Evolutionary conservation across 257 asterid species (phyloP).

Genomic region (Cynanchum wilfordii): DNA sequence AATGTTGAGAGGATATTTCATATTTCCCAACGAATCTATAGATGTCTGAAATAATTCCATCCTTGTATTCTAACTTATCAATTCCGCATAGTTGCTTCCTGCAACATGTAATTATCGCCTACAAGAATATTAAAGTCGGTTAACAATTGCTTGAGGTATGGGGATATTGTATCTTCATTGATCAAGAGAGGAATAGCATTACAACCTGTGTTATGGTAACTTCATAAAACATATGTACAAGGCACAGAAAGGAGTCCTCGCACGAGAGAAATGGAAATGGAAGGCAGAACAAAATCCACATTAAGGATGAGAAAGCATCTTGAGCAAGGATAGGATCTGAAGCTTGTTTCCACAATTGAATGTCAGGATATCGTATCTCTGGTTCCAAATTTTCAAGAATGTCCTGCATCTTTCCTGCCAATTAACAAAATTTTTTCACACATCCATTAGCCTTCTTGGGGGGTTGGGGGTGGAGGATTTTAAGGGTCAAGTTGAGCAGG

Average conservation of each 20-base stretch:
- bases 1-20: constrained; percentile 47
- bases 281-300: constrained; percentile 95
- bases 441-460: neutral
- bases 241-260: constrained; percentile 65
- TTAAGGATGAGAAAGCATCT: constrained; percentile 85
- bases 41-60: constrained; percentile 63
- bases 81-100: constrained; percentile 27
- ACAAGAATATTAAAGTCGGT: constrained; percentile 21
- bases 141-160: neutral
- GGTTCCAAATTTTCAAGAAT: constrained; percentile 56
- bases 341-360: constrained; percentile 75
- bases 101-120: constrained; percentile 57
- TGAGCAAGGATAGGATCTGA: constrained; percentile 71
- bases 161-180: neutral
- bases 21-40: constrained; percentile 39
- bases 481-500: neutral
- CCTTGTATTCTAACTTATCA: constrained; percentile 36
- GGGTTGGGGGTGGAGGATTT: too few relatives aligned
- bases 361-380: constrained; percentile 55
- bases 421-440: neutral
- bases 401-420: constrained; percentile 53
- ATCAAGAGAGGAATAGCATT: constrained; percentile 6
- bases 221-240: constrained; percentile 70
- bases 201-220: constrained; percentile 31
- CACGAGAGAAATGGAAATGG: constrained; percentile 74